These are phyloP conservation scores for Schizophyllum commune DNA, from an alignment of 1,284 basidiomycete genomes.

Conservation along the genomic window DNA sequence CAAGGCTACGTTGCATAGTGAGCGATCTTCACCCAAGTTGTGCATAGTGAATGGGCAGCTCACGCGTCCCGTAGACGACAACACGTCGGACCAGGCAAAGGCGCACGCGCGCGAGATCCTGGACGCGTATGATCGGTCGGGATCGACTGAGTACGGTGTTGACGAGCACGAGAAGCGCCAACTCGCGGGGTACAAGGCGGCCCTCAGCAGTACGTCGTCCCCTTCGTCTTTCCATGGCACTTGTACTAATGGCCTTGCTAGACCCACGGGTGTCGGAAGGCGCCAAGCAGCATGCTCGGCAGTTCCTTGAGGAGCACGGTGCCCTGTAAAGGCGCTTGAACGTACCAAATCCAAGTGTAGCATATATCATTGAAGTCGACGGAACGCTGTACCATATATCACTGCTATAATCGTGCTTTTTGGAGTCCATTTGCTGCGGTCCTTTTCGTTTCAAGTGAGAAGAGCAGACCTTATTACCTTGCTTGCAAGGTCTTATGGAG, in stretches of 20 bases:
- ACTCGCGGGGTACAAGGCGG: conserved; percentile 43
- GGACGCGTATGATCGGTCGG: conserved; percentile 8
- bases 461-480: no score
- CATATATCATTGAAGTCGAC: not conserved
- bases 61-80: conserved; percentile 3
- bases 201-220: conserved; percentile 32
- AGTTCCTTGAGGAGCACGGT: conserved; percentile 24
- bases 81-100: conserved; percentile 10
- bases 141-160: not conserved
- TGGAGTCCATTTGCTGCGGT: no score
- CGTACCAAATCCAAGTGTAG: not conserved
- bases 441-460: no score
- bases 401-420: not conserved
- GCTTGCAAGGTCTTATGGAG: no score
- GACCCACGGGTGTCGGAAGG: conserved; percentile 33
- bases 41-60: not conserved
- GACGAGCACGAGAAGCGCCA: conserved; percentile 6
- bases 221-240: not conserved
- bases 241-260: conserved; percentile 9
- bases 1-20: conserved; percentile 32
- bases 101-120: conserved; percentile 11
- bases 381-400: not conserved
- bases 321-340: not conserved
- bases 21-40: not conserved
- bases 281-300: conserved; percentile 43